A percentile compares a stretch with the other conserved stretches of the same genome.
phyloP scores from a whole-genome alignment of 176 grass and related monocot species.

The Juncus effusus region DNA sequence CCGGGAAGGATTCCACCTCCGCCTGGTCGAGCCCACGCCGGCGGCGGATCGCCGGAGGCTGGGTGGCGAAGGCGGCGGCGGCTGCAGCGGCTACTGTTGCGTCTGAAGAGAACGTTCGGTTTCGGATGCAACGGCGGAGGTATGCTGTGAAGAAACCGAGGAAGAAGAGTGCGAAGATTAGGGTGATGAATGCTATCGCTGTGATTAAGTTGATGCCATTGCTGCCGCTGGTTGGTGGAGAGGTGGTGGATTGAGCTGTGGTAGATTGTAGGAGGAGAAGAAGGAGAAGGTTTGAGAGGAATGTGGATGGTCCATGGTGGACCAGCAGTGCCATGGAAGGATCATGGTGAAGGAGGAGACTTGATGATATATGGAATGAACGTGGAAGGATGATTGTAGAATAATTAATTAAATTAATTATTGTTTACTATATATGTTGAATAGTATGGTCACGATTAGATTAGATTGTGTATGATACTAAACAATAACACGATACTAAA shows the following conservation, averaged over 20 bases:
- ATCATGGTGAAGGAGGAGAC: conserved; percentile 12
- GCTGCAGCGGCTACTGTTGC: conserved; percentile 17
- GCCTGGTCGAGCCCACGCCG: conserved; percentile 39
- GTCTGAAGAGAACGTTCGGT: not conserved
- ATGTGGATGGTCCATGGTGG: conserved; percentile 15
- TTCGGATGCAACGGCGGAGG: conserved; percentile 37
- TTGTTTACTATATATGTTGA: too few species aligned
- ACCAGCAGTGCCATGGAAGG: conserved; percentile 25
- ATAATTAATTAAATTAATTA: too few species aligned
- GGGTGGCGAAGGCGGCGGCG: conserved; percentile 20
- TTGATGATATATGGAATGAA: conserved; percentile 15
- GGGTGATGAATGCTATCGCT: conserved; percentile 37
- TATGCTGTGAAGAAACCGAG: conserved; percentile 68
- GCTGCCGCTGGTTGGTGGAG: not conserved
- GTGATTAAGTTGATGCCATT: conserved; percentile 33
- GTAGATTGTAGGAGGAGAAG: not conserved
- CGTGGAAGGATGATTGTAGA: conserved; percentile 17
- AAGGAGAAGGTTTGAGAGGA: not conserved
- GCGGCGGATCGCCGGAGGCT: conserved; percentile 1
- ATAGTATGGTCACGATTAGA: too few species aligned
- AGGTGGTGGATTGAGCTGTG: not conserved
- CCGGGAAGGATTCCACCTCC: conserved; percentile 55
- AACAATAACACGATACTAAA: too few species aligned
- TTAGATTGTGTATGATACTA: too few species aligned
- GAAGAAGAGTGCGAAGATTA: conserved; percentile 56